A percentile compares a stretch with the other conserved stretches of the same genome.
These are phyloP conservation scores for Colletotrichum tropicale DNA, from an alignment of 2,329 filamentous ascomycete genomes.

Conservation along the genomic window DNA sequence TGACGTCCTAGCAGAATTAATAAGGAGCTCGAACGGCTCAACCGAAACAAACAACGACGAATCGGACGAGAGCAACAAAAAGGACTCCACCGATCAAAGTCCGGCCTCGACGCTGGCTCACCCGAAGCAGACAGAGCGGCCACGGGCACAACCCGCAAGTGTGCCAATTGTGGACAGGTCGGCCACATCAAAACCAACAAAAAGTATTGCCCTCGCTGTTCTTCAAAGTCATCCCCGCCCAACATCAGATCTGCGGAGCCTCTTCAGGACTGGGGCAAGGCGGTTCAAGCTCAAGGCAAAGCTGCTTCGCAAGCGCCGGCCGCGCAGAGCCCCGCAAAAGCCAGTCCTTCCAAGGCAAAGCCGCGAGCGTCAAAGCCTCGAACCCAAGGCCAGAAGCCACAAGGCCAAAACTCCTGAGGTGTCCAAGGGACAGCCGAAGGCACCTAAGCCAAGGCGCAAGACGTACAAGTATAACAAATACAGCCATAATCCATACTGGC, in stretches of 20 bases:
- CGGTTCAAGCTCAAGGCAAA: constrained; percentile 11
- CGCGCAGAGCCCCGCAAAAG: constrained; percentile 14
- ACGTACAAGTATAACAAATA: constrained; percentile 22
- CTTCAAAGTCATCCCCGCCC: constrained; percentile 26
- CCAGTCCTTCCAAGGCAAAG: constrained; percentile 9
- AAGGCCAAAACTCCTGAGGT: neutral
- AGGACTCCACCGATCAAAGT: constrained; percentile 52
- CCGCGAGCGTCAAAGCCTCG: constrained; percentile 23
- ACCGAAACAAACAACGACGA: constrained; percentile 90
- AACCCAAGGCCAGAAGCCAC: constrained; percentile 17
- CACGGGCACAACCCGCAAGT: constrained; percentile 83
- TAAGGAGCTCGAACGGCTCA: constrained; percentile 80
- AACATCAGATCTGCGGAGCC: neutral
- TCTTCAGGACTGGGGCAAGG: constrained; percentile 18
- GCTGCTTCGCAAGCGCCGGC: constrained; percentile 4
- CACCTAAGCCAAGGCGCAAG: neutral
- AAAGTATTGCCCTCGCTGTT: constrained; percentile 68
- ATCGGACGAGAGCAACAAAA: constrained; percentile 92
- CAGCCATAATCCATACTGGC: constrained; percentile 15
- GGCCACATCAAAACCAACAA: constrained; percentile 99
- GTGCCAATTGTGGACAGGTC: constrained; percentile 94
- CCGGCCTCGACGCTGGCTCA: constrained; percentile 47
- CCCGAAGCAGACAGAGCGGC: constrained; percentile 58
- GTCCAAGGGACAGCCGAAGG: constrained; percentile 11
- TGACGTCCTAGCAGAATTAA: constrained; percentile 57